phyloP scores from a whole-genome alignment of 1,284 basidiomycete genomes.

The Microbotryum violaceum region DNA sequence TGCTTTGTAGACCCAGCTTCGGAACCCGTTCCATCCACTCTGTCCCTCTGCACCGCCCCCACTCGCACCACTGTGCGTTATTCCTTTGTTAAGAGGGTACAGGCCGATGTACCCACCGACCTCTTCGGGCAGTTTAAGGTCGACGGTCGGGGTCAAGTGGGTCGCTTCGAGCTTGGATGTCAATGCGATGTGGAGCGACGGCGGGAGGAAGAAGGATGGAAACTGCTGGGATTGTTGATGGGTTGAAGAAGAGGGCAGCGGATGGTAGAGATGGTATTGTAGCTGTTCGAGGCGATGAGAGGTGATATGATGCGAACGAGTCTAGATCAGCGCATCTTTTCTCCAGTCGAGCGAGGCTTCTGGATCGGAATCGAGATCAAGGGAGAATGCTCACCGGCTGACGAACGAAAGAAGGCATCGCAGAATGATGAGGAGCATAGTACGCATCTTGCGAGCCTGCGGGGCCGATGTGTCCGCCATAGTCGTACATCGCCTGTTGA shows the following conservation, averaged over 20 bases:
- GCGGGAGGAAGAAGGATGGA: slow-evolving; percentile 57
- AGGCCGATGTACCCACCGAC: slow-evolving; percentile 32
- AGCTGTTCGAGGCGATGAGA: slow-evolving; percentile 50
- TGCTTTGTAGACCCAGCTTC: slow-evolving; percentile 74
- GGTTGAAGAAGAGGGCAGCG: slow-evolving; percentile 41
- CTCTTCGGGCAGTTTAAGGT: slow-evolving; percentile 26
- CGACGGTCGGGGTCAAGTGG: slow-evolving; percentile 43
- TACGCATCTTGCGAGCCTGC: background rate
- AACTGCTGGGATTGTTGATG: slow-evolving; percentile 43
- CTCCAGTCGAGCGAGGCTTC: no score
- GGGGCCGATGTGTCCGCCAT: background rate
- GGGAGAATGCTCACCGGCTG: slow-evolving; percentile 18
- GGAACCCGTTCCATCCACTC: slow-evolving; percentile 41
- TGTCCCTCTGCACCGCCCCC: background rate
- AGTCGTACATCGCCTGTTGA: background rate
- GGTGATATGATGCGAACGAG: no score
- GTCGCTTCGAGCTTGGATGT: slow-evolving; percentile 72
- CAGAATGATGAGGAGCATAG: background rate
- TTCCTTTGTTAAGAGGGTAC: slow-evolving; percentile 27
- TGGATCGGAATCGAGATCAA: no score
- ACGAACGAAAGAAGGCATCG: slow-evolving; percentile 12
- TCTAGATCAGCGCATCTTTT: no score
- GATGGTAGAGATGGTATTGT: slow-evolving; percentile 85
- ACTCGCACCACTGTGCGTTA: slow-evolving; percentile 7
- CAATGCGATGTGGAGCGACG: slow-evolving; percentile 66